Conservation (phyloP, 495 filamentous ascomycete genomes). For the Talaromyces proteolyticus region DNA sequence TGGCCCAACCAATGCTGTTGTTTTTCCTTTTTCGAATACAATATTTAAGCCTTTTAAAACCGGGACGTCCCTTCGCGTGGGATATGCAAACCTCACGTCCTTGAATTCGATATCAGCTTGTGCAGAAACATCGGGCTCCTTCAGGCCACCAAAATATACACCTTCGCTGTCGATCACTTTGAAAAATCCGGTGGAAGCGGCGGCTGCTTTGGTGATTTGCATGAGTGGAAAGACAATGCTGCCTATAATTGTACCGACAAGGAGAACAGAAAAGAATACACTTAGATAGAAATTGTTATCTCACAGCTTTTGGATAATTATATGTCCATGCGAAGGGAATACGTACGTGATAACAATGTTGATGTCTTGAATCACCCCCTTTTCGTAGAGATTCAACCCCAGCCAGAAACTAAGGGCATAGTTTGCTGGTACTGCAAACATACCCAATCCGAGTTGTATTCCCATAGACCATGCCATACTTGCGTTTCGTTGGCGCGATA, state of each 20-base stretch:
- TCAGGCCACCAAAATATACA: constrained; percentile 18
- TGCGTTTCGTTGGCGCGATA: constrained; percentile 48
- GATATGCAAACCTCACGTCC: constrained; percentile 58
- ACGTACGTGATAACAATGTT: constrained; percentile 34
- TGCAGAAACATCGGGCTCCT: constrained; percentile 13
- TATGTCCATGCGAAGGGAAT: constrained; percentile 30
- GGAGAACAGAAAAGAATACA: constrained; percentile 29
- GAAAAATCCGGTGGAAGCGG: constrained; percentile 29
- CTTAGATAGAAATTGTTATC: constrained; percentile 11
- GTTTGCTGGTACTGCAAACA: constrained; percentile 23
- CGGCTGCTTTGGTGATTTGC: constrained; percentile 30
- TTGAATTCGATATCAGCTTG: constrained; percentile 40
- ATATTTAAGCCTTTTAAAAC: constrained; percentile 38
- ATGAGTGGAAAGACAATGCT: constrained; percentile 22
- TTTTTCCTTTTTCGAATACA: constrained; percentile 35
- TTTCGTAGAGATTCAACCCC: constrained; percentile 18
- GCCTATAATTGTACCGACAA: constrained; percentile 2
- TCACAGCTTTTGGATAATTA: not conserved
- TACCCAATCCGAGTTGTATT: constrained; percentile 18
- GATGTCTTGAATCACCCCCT: constrained; percentile 30
- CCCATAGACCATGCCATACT: constrained; percentile 18
- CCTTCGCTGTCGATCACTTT: constrained; percentile 23
- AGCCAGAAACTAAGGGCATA: constrained; percentile 27
- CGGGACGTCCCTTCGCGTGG: constrained; percentile 28
- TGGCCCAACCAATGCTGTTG: constrained; percentile 51